These are phyloP conservation scores for Polytolypa hystricis DNA, from an alignment of 2,329 filamentous ascomycete species.

Conservation along the genomic window DNA sequence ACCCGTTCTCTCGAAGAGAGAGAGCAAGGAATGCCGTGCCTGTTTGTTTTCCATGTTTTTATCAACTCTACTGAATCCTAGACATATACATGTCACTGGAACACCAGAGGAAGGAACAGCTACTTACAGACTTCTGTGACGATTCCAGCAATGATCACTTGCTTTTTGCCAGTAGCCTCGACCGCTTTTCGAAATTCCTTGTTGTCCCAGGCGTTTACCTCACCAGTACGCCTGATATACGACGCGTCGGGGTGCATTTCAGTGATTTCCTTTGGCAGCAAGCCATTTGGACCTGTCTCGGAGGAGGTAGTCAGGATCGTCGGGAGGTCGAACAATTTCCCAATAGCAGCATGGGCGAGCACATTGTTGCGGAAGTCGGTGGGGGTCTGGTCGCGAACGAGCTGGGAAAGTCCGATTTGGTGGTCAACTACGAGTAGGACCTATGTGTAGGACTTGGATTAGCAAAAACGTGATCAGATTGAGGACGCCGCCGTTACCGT, in stretches of 20 bases:
- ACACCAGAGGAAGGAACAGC: background rate
- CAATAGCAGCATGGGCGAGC: slow-evolving; percentile 55
- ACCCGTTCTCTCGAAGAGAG: slow-evolving; percentile 59
- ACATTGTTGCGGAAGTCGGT: slow-evolving; percentile 57
- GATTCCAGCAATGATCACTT: slow-evolving; percentile 62
- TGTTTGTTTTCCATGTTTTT: slow-evolving; percentile 15
- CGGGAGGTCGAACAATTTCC: slow-evolving; percentile 55
- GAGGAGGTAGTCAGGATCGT: slow-evolving; percentile 61
- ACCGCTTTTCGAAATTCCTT: slow-evolving; percentile 55
- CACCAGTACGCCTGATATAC: slow-evolving; percentile 55
- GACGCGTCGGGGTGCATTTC: slow-evolving; percentile 57
- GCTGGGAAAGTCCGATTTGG: slow-evolving; percentile 25
- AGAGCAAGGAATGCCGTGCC: slow-evolving; percentile 61
- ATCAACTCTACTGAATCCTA: background rate
- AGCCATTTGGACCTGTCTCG: slow-evolving; percentile 59
- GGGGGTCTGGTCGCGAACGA: slow-evolving; percentile 55
- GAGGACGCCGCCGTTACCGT: no score
- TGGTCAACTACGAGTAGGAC: no score
- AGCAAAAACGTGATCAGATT: no score
- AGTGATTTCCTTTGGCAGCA: slow-evolving; percentile 56
- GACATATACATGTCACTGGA: background rate
- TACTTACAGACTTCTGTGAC: slow-evolving; percentile 58
- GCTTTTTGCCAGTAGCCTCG: slow-evolving; percentile 52
- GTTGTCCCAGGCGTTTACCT: slow-evolving; percentile 72
- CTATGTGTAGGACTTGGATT: no score